These are phyloP conservation scores for Rugiboletus extremiorientalis DNA, from an alignment of 1,284 basidiomycete species.

Conservation along the genomic window DNA sequence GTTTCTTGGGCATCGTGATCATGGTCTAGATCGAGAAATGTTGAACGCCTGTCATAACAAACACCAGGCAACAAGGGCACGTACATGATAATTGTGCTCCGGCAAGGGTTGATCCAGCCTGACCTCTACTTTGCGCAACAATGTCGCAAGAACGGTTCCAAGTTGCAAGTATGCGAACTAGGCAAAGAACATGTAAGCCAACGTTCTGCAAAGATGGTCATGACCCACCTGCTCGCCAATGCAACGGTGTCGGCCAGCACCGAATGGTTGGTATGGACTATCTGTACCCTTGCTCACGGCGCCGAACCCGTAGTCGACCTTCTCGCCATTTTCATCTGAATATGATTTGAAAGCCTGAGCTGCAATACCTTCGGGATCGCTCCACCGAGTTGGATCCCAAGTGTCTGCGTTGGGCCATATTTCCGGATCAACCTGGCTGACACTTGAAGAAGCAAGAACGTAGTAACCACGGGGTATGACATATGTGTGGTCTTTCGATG, in stretches of 20 bases:
- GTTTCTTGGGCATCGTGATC: conserved; percentile 65
- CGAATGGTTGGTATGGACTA: conserved; percentile 93
- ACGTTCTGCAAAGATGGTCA: not conserved
- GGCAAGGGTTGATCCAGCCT: conserved; percentile 70
- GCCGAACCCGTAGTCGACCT: conserved; percentile 96
- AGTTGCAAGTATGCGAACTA: conserved; percentile 96
- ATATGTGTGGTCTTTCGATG: conserved; percentile 71
- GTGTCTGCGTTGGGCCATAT: conserved; percentile 76
- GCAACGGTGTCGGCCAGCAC: conserved; percentile 92
- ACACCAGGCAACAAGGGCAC: conserved; percentile 35
- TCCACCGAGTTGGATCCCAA: conserved; percentile 89
- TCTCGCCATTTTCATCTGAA: conserved; percentile 75
- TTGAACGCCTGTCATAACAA: not conserved
- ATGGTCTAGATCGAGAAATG: conserved; percentile 49
- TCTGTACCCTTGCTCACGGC: conserved; percentile 91
- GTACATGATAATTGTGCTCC: conserved; percentile 85
- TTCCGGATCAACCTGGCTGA: conserved; percentile 85
- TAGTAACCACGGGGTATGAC: conserved; percentile 92
- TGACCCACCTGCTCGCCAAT: conserved; percentile 84
- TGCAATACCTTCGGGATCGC: conserved; percentile 75
- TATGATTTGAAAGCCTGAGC: conserved; percentile 75
- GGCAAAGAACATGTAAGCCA: conserved; percentile 13
- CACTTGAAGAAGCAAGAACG: conserved; percentile 88
- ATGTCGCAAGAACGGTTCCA: conserved; percentile 77
- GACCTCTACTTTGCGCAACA: conserved; percentile 80